Evolutionary conservation across 441 rosid genomes (phyloP).

Genomic region (Erysimum pusillum): DNA sequence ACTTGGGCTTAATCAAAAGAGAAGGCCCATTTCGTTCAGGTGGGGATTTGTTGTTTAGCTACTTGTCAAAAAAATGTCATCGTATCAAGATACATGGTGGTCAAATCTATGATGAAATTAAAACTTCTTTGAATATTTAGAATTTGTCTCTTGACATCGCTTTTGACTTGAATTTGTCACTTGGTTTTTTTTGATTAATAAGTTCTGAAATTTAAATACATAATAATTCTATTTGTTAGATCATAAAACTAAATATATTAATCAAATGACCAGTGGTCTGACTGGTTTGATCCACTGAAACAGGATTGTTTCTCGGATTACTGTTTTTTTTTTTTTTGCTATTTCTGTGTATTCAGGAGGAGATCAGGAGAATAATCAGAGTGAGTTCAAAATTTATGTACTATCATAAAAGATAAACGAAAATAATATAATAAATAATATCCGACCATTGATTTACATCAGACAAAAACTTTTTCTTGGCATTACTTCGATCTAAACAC

Average conservation of each 20-base stretch:
- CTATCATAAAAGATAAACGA: neutral
- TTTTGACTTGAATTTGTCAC: neutral
- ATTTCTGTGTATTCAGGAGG: neutral
- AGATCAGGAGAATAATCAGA: slow-evolving; percentile 23
- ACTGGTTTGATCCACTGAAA: neutral
- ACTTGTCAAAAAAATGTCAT: neutral
- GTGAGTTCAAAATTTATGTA: slow-evolving; percentile 18
- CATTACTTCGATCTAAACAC: slow-evolving; percentile 23
- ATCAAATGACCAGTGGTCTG: neutral
- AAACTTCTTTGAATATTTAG: neutral
- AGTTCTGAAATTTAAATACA: neutral
- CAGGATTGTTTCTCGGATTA: neutral
- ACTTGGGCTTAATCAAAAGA: neutral
- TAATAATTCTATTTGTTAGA: neutral
- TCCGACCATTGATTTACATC: slow-evolving; percentile 37
- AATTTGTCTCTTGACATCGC: neutral
- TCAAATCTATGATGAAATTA: neutral
- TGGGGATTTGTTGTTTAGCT: neutral
- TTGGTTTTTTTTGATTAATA: neutral
- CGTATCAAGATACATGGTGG: neutral
- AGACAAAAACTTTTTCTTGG: slow-evolving; percentile 21
- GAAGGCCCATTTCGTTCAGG: neutral
- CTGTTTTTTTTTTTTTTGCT: neutral
- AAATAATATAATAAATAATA: slow-evolving; percentile 25
- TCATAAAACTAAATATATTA: neutral